Base-by-base conservation (phyloP, 257 asterid genomes). In the Solanum appendiculatum region DNA sequence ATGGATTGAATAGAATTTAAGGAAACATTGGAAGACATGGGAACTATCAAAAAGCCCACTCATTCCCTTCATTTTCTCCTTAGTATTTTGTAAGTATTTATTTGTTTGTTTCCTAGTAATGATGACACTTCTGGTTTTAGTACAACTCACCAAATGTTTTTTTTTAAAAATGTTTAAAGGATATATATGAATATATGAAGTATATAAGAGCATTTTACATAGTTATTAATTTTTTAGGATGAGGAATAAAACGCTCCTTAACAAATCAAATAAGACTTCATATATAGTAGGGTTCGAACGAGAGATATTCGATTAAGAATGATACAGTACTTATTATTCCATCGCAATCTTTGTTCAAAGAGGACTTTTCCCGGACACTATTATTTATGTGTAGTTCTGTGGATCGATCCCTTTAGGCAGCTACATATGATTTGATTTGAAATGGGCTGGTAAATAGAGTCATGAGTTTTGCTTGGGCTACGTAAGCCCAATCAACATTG, bases 1-100 rank as follows among this genome's bases (percentile, higher is more conserved):
- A 44, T 85, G 87, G 87, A 85, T 77, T 27, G 87, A 85, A 69
- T 72, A 69, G 66, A 69, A 85, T 36, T 85, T 85, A 66, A 25
- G 86, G 86, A 84, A 39, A 84, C 84, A 72, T 42, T 58, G 63
- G 16, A 84, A 69, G 44, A 54, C 75, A 82, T 87, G 89, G 89
- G 89, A 87, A 83, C 81, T 87, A 83, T 87, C 87, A 87, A 87
- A 87, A 87, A 73, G 85, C 31, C 56, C 48, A 18, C 82, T 86
- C 82, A 85, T 68, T 6, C 40, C 3, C 56, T 68, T 68, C n/a
- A 51, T 51, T 51, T 40, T 80, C 42, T 40, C 85, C 66, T 46
- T 29, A 9, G 37, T 78, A 18, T 80, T 80, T 80, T 80, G 66
- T 46, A 80, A 46, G 42, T 68, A 69, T 51, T 69, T 20, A 39